Evolutionary conservation across 139 green algal genomes (phyloP), one percentile per base, ranked within the genome.

Genomic region (Monoraphidium neglectum): DNA sequence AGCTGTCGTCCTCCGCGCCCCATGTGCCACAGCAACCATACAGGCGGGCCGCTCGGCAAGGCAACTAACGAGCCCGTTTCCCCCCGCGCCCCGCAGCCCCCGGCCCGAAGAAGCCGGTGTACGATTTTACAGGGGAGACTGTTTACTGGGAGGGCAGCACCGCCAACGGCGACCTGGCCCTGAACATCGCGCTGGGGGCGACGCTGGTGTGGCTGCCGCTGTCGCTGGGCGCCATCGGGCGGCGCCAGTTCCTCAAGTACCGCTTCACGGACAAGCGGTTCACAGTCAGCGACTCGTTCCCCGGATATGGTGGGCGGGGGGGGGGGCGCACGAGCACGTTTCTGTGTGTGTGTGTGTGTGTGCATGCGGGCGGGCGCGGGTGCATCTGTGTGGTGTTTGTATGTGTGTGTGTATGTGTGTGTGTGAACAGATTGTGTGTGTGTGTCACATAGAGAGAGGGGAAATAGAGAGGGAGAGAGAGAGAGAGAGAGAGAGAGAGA

Each of bases 141-240:
- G 10, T 95, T 30, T 70, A 94, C 74, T 97, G 83, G 32, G 76
- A 87, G 75, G 81, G 84, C 56, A 49, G 68, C 21, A 81, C 87
- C 49, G 46, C 66, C 10, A 86, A 92, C 82, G 28, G 90, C 18
- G 94, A 98, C 82, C 77, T 97, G 24, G 86, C 80, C 1, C 68
- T 94, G 56, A 98, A 98, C 82, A n/a, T 97, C 3, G 84, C 76
- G 10, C 84, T 98, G 33, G 91, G 88, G 38, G 70, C 87, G 43
- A 97, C 92, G 1, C 82, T 97, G 23, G 63, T 97, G 6, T 96
- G 91, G 90, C 74, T 97, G 54, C 94, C 94, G 13, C 88, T 98
- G 23, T 95, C 91, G 3, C 60, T 92, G 61, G 92, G 91, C 3
- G 82, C 92, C 8, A 46, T 97, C 2, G 83, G 84, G 3, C 87